Evolutionary conservation across 768 basidiomycete genomes (phyloP).

Genomic region (Lactarius evosmus): DNA sequence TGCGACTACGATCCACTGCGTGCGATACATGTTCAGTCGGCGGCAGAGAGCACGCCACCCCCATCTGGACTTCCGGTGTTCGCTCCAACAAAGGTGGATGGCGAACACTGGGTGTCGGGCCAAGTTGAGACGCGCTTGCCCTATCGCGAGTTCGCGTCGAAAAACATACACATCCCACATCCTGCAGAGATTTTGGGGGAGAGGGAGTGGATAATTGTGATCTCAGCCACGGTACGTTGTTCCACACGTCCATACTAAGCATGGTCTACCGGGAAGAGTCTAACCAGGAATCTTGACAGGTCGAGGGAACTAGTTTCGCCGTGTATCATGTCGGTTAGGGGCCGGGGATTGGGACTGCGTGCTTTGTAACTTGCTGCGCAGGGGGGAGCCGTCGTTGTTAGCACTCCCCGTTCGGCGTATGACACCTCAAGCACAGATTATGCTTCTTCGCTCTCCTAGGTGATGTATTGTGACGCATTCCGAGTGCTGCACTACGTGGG

Average conservation of each 20-base stretch:
- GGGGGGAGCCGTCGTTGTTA: background rate
- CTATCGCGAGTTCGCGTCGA: constrained; percentile 4
- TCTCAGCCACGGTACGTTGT: background rate
- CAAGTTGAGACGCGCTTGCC: constrained; percentile 2
- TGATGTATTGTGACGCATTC: background rate
- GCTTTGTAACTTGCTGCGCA: background rate
- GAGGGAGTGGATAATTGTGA: constrained; percentile 3
- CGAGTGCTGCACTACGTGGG: background rate
- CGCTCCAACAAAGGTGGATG: background rate
- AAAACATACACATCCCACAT: background rate
- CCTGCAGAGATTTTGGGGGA: background rate
- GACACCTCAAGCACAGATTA: no score
- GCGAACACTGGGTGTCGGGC: background rate
- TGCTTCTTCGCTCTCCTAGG: background rate
- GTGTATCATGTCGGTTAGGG: constrained; percentile 6
- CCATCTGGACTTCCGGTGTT: background rate
- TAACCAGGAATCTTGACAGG: constrained; percentile 1
- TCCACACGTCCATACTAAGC: no score
- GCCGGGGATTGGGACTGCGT: background rate
- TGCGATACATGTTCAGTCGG: background rate
- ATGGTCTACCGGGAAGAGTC: background rate
- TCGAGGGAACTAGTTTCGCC: background rate
- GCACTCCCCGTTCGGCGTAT: background rate
- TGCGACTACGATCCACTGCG: background rate
- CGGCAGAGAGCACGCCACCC: background rate